These are phyloP conservation scores for Aspergillus viridinutans DNA, from an alignment of 2,329 filamentous ascomycete genomes.

Conservation along the genomic window DNA sequence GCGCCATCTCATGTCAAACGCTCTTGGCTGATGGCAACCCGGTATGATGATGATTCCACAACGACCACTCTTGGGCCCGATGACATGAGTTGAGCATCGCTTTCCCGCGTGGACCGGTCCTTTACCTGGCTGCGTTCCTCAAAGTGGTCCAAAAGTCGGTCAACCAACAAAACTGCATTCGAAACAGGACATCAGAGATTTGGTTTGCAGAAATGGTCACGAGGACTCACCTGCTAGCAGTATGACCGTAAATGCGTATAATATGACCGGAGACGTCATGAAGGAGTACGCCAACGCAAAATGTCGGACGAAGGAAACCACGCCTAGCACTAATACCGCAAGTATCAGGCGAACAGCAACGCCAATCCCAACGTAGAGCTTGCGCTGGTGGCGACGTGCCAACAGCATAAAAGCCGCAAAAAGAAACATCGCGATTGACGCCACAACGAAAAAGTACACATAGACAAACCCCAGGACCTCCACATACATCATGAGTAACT, in stretches of 20 bases:
- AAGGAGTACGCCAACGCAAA: slow-evolving; percentile 35
- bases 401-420: slow-evolving; percentile 32
- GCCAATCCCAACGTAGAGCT: slow-evolving; percentile 21
- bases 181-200: slow-evolving; percentile 12
- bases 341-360: slow-evolving; percentile 26
- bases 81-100: slow-evolving; percentile 12
- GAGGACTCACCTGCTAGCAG: slow-evolving; percentile 27
- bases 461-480: slow-evolving; percentile 37
- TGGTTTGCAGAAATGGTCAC: background rate
- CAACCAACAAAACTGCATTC: slow-evolving; percentile 26
- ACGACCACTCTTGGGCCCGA: slow-evolving; percentile 5
- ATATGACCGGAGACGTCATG: slow-evolving; percentile 39
- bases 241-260: slow-evolving; percentile 32
- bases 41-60: background rate
- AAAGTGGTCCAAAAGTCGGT: slow-evolving; percentile 33
- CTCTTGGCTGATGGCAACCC: background rate
- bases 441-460: slow-evolving; percentile 37
- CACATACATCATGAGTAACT: slow-evolving; percentile 35
- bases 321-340: slow-evolving; percentile 24
- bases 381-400: slow-evolving; percentile 22
- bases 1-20: background rate
- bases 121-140: slow-evolving; percentile 18
- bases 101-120: slow-evolving; percentile 23
- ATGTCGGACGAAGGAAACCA: slow-evolving; percentile 28
- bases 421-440: slow-evolving; percentile 33